Evolutionary conservation across 805 yeast genomes (phyloP).

Genomic region (Saturnispora saitoi): DNA sequence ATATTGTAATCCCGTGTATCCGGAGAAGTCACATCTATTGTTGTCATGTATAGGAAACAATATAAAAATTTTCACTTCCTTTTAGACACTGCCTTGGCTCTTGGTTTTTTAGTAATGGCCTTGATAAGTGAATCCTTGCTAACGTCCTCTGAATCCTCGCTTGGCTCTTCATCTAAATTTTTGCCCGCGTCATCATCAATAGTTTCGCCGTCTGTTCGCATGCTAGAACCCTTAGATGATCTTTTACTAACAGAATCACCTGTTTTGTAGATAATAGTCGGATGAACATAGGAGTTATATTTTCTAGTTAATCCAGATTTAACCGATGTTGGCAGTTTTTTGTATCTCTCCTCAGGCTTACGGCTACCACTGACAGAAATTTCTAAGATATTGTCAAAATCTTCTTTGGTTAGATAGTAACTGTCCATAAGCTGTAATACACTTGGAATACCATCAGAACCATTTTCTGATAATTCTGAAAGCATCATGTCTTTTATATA

Average conservation of each 20-base stretch:
- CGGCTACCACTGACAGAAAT: conserved; percentile 58
- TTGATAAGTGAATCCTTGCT: conserved; percentile 60
- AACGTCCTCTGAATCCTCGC: conserved; percentile 38
- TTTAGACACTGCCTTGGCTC: neutral
- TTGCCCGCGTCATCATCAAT: conserved; percentile 42
- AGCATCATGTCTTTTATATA: conserved; percentile 48
- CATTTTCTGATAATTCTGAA: conserved; percentile 46
- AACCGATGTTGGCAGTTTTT: conserved; percentile 64
- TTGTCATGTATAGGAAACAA: no score
- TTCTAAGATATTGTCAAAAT: conserved; percentile 85
- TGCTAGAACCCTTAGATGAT: conserved; percentile 13
- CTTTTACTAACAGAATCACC: conserved; percentile 48
- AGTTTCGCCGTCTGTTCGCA: conserved; percentile 50
- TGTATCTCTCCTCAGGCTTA: conserved; percentile 35
- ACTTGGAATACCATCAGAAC: conserved; percentile 54
- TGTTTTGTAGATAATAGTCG: conserved; percentile 72
- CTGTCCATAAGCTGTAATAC: conserved; percentile 72
- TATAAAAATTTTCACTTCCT: no score
- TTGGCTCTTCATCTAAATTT: conserved; percentile 31
- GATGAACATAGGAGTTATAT: conserved; percentile 72
- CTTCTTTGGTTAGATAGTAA: conserved; percentile 81
- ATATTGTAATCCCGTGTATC: no score
- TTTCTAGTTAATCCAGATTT: conserved; percentile 82
- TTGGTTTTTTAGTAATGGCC: conserved; percentile 18
- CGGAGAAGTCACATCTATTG: no score